A percentile compares a stretch with the other conserved stretches of the same genome.
phyloP scores from a whole-genome alignment of 2,329 filamentous ascomycete genomes.

The Sarocladiaceae sp. region DNA sequence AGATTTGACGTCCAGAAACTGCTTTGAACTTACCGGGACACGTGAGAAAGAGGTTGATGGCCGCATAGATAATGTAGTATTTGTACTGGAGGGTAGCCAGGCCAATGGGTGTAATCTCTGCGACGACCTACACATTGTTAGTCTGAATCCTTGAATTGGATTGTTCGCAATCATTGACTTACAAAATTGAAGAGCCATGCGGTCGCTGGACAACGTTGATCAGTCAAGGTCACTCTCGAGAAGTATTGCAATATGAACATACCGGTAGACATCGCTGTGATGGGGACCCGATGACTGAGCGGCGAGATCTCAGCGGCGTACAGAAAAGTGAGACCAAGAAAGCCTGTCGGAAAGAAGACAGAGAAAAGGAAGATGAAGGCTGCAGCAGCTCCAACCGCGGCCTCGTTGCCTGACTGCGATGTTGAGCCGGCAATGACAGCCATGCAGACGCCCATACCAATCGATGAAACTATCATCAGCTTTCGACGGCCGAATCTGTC shows the following conservation, averaged over 20 bases:
- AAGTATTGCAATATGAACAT: neutral
- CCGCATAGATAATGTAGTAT: constrained; percentile 23
- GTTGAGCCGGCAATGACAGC: constrained; percentile 20
- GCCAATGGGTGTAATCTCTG: constrained; percentile 59
- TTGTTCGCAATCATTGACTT: neutral
- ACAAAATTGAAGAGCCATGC: constrained; percentile 33
- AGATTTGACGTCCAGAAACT: neutral
- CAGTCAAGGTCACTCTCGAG: neutral
- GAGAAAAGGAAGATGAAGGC: constrained; percentile 61
- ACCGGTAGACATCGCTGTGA: constrained; percentile 46
- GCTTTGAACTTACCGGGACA: neutral
- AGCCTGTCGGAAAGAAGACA: constrained; percentile 59
- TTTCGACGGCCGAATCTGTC: neutral
- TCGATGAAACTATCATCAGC: neutral
- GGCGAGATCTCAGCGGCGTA: constrained; percentile 49
- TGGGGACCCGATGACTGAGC: constrained; percentile 36
- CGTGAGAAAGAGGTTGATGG: neutral
- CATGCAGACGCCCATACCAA: constrained; percentile 21
- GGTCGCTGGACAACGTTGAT: constrained; percentile 13
- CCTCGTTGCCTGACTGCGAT: constrained; percentile 17
- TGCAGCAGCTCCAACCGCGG: constrained; percentile 17
- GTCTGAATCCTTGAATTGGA: too few species aligned
- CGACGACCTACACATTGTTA: constrained; percentile 21
- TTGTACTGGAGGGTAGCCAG: constrained; percentile 52
- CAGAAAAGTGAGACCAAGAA: constrained; percentile 56